A percentile compares a stretch with the other conserved stretches of the same genome.
Conservation (phyloP, 768 basidiomycete species). For the Harrya chromipes region DNA sequence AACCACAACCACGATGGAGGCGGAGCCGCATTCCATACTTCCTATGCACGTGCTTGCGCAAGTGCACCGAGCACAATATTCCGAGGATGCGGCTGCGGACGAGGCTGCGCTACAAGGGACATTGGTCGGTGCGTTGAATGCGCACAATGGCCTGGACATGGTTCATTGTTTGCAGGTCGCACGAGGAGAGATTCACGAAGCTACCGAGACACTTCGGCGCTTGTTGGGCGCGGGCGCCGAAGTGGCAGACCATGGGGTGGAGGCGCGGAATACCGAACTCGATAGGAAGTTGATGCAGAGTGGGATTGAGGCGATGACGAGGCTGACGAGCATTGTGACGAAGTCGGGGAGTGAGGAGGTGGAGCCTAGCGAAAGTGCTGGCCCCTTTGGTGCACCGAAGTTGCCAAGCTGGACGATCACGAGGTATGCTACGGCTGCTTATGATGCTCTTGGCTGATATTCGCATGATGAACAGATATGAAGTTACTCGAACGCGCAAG, state of each 20-base stretch:
- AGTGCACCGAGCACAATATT: slow-evolving; percentile 22
- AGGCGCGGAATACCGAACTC: slow-evolving; percentile 7
- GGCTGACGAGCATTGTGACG: slow-evolving; percentile 44
- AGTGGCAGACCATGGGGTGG: too few species aligned
- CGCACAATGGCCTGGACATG: slow-evolving; percentile 18
- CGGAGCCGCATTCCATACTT: background rate
- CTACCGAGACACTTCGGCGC: slow-evolving; percentile 22
- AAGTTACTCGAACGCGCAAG: slow-evolving; percentile 66
- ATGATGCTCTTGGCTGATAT: background rate
- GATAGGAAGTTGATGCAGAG: slow-evolving; percentile 70
- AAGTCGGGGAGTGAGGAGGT: background rate
- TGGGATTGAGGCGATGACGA: slow-evolving; percentile 66
- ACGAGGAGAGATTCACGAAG: slow-evolving; percentile 22
- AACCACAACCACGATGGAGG: background rate
- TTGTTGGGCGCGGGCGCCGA: slow-evolving; percentile 1
- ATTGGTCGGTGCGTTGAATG: slow-evolving; percentile 13
- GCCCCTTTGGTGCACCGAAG: slow-evolving; percentile 12
- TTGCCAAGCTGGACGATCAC: slow-evolving; percentile 80
- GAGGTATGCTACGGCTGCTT: slow-evolving; percentile 32
- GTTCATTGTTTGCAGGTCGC: slow-evolving; percentile 22
- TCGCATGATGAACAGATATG: slow-evolving; percentile 44
- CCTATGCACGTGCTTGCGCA: slow-evolving; percentile 15
- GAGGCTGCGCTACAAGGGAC: slow-evolving; percentile 22
- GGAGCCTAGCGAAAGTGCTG: background rate
- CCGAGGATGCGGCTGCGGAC: slow-evolving; percentile 21